Evolutionary conservation across 225 moss, liverwort and hornwort species (phyloP), one percentile per base, ranked within the genome.

Genomic region (Physcomitrium patens): DNA sequence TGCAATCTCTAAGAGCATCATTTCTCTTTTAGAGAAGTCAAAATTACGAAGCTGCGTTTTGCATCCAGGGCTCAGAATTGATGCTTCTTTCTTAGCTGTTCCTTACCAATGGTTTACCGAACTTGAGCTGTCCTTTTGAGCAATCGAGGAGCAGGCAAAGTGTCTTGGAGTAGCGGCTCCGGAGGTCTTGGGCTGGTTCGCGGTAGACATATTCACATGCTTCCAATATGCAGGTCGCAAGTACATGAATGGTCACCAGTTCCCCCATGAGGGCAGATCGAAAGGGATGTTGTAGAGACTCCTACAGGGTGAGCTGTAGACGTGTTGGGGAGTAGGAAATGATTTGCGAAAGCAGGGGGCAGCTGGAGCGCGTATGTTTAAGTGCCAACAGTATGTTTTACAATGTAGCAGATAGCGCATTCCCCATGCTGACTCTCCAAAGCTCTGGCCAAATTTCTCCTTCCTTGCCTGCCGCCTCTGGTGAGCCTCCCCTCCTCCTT

Each of bases 391-490:
- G 62, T 62, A 87, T 87, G 86, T 84, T 78, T 53, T 79, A 76
- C 8, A 74, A 81, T 68, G 67, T 74, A 22, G 67, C 77, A 23
- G 77, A 79, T 24, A 81, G 77, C 49, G 71, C 65, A 67, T 81
- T 79, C 74, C 84, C 87, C 45, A 76, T 82, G 68, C 51, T 84
- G 71, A 20, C 79, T 63, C 81, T 79, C 4, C 87, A 84, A 71
- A 83, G 80, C 67, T 60, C 67, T 50, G 41, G 66, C 54, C 87
- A 72, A 60, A 49, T 59, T 60, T 79, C 84, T 70, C 61, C 65
- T 42, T 64, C 68, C 9, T 68, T 82, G 43, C 77, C 79, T 71
- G 51, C 63, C 60, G 56, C 74, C 37, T 67, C 79, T 65, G 84
- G 87, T 87, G 77, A 87, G 84, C 22, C 17, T 77, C 44, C 49